A percentile compares a stretch with the other conserved stretches of the same genome.
Evolutionary conservation across 345 rosid species (phyloP).

Genomic region (Gossypium turneri): DNA sequence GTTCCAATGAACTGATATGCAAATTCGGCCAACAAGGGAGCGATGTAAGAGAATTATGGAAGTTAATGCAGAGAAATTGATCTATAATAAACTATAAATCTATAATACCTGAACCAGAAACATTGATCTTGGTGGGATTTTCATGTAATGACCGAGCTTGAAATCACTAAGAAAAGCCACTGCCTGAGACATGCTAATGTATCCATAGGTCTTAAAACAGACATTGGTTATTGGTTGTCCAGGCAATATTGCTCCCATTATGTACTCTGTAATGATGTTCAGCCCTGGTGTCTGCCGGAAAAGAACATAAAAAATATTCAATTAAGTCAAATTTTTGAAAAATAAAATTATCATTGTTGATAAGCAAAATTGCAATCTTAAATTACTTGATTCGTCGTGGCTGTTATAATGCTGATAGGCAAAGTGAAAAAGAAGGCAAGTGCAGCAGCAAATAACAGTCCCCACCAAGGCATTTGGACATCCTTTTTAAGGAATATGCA

Average conservation of each 20-base stretch:
- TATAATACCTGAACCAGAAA: constrained; percentile 36
- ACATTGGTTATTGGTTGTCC: constrained; percentile 38
- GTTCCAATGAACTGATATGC: constrained; percentile 33
- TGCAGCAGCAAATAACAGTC: constrained; percentile 37
- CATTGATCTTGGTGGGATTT: constrained; percentile 41
- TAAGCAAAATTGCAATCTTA: neutral
- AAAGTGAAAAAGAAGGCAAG: constrained; percentile 42
- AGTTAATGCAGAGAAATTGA: neutral
- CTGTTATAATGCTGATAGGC: constrained; percentile 44
- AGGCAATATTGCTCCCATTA: constrained; percentile 30
- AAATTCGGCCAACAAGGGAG: neutral
- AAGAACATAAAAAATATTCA: neutral
- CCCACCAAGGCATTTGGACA: constrained; percentile 57
- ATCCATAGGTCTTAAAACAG: constrained; percentile 38
- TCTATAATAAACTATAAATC: neutral
- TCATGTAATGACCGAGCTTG: constrained; percentile 41
- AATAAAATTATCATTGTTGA: neutral
- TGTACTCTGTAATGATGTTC: constrained; percentile 35
- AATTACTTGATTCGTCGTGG: constrained; percentile 48
- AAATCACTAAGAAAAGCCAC: constrained; percentile 35
- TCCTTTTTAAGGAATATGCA: constrained; percentile 32
- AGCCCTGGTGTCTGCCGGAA: constrained; percentile 33
- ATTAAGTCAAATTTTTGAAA: neutral
- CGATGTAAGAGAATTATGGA: neutral
- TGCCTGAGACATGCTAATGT: constrained; percentile 40